Conservation (phyloP, 2,329 filamentous ascomycete genomes). For the Sporothrix globosa region DNA sequence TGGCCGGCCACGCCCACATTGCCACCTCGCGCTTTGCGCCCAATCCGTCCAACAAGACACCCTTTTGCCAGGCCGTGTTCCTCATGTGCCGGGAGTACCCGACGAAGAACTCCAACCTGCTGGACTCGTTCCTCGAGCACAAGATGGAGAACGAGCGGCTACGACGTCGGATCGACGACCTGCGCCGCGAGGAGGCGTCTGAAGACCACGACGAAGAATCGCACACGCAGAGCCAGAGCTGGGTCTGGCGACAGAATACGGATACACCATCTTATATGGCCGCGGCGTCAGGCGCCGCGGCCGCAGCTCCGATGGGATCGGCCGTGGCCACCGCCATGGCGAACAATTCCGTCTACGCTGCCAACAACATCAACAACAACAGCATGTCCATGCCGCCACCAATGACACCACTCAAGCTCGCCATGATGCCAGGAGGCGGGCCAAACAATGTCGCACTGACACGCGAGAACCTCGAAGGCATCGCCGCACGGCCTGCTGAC, state of each 20-base stretch:
- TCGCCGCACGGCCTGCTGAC: constrained; percentile 68
- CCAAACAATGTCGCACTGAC: constrained; percentile 68
- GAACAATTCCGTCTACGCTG: background rate
- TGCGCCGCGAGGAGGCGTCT: constrained; percentile 76
- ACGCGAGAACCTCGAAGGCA: constrained; percentile 77
- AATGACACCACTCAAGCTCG: background rate
- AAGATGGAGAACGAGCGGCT: constrained; percentile 95
- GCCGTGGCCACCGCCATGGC: background rate
- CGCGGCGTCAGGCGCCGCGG: constrained; percentile 44
- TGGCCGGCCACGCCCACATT: constrained; percentile 90
- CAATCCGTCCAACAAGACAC: constrained; percentile 65
- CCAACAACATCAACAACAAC: background rate
- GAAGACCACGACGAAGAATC: constrained; percentile 75
- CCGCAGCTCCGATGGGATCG: background rate
- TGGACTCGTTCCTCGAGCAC: constrained; percentile 94
- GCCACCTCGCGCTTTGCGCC: constrained; percentile 67
- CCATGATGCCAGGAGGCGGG: constrained; percentile 42
- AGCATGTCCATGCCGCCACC: constrained; percentile 31
- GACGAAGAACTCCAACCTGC: constrained; percentile 78
- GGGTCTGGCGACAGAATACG: constrained; percentile 31
- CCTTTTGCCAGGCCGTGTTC: constrained; percentile 86
- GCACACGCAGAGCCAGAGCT: constrained; percentile 54
- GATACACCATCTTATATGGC: constrained; percentile 53
- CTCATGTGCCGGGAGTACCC: constrained; percentile 91
- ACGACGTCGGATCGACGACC: constrained; percentile 78